Conservation (phyloP, 345 rosid genomes). For the Syzygium aqueum region DNA sequence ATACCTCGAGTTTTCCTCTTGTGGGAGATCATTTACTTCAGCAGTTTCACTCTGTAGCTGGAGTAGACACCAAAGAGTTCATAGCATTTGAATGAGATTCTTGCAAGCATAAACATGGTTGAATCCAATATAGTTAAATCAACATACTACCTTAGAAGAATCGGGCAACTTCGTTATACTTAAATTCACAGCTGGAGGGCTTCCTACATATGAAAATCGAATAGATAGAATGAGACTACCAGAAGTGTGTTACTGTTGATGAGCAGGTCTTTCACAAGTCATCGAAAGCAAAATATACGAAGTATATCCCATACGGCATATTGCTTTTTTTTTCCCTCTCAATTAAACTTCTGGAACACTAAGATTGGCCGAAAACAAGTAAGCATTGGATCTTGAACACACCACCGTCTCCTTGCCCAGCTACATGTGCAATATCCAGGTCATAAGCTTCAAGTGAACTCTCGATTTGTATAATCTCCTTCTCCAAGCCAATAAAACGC, state of each 20-base stretch:
- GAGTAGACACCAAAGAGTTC: not conserved
- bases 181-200: conserved; percentile 6
- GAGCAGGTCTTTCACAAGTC: not conserved
- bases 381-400: not conserved
- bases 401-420: conserved; percentile 40
- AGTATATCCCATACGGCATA: not conserved
- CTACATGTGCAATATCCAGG: conserved; percentile 10
- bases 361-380: not conserved
- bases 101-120: not conserved
- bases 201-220: conserved; percentile 15
- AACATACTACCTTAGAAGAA: conserved; percentile 34
- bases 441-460: conserved; percentile 52
- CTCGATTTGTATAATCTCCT: conserved; percentile 71
- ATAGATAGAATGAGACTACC: not conserved
- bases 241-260: not conserved
- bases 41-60: conserved; percentile 23
- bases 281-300: not conserved
- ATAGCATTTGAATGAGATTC: not conserved
- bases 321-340: not conserved
- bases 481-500: conserved; percentile 64
- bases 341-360: not conserved
- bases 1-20: conserved; percentile 73
- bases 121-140: not conserved
- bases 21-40: not conserved
- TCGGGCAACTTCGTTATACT: conserved; percentile 30